Evolutionary conservation across 1,139 yeast genomes (phyloP).

Genomic region (Candida mesenterica): DNA sequence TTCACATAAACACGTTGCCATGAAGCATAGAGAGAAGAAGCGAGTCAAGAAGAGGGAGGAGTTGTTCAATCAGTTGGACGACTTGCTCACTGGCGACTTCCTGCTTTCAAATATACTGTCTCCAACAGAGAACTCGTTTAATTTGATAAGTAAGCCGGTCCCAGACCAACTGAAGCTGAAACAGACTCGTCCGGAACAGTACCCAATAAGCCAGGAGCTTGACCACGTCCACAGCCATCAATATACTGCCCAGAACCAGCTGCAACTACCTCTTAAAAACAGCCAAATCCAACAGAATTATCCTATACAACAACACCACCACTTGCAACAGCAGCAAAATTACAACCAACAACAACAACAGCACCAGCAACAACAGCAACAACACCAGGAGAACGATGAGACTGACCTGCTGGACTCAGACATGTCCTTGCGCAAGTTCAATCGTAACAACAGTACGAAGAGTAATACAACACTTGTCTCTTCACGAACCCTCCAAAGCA

Average conservation of each 20-base stretch:
- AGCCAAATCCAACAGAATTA: too few relatives aligned
- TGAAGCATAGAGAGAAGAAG: conserved; percentile 1
- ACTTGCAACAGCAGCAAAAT: not conserved
- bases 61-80: conserved; percentile 11
- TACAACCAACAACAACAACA: not conserved
- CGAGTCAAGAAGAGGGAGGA: conserved; percentile 4
- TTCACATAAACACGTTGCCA: not conserved
- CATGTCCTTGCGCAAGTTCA: conserved; percentile 6
- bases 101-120: not conserved
- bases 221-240: too few relatives aligned
- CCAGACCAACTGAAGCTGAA: not conserved
- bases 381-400: not conserved
- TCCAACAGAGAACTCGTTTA: not conserved
- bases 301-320: too few relatives aligned
- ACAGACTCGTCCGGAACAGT: not conserved
- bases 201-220: too few relatives aligned
- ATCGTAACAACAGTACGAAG: conserved; percentile 15
- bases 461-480: conserved; percentile 13
- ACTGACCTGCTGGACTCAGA: conserved; percentile 3
- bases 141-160: not conserved
- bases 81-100: conserved; percentile 5
- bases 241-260: too few relatives aligned
- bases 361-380: not conserved
- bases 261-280: too few relatives aligned
- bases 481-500: conserved; percentile 7